These are phyloP conservation scores for Trichomonascaceae sp. DNA, from an alignment of 1,139 yeast species.

Conservation along the genomic window DNA sequence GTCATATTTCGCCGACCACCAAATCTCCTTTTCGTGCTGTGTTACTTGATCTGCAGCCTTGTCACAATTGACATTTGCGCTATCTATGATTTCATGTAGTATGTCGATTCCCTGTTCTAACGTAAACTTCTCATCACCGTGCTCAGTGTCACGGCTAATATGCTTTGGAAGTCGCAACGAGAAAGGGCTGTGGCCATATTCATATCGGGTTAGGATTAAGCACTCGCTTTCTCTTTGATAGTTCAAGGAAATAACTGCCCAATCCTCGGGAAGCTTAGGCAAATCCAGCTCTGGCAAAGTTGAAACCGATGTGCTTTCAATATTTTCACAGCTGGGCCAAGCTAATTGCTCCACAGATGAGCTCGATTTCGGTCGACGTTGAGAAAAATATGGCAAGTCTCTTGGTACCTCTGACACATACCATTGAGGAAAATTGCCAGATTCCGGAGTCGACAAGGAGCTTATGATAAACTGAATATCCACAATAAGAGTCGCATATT, in stretches of 20 bases:
- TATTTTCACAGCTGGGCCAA: background rate
- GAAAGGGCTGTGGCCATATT: background rate
- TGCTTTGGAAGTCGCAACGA: conserved; percentile 3
- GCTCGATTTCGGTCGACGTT: background rate
- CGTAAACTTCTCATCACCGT: conserved; percentile 3
- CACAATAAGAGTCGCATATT: background rate
- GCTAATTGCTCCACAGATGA: background rate
- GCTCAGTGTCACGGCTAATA: conserved; percentile 4
- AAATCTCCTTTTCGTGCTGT: conserved; percentile 3
- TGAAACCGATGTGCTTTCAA: background rate
- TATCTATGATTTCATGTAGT: background rate
- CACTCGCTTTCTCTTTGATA: background rate
- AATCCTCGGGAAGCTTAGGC: background rate
- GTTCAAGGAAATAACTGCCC: conserved; percentile 5
- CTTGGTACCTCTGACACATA: background rate
- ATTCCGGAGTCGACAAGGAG: background rate
- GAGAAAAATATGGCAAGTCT: conserved; percentile 3
- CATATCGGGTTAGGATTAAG: conserved; percentile 2
- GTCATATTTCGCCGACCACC: conserved; percentile 7
- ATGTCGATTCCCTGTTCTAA: background rate
- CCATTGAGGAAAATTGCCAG: background rate
- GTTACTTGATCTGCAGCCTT: conserved; percentile 4
- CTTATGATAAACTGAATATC: conserved; percentile 2
- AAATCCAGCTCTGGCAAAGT: background rate
- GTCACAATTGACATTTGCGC: background rate